These are phyloP conservation scores for Suhomyces pyralidae DNA, from an alignment of 805 yeast genomes.

Conservation along the genomic window DNA sequence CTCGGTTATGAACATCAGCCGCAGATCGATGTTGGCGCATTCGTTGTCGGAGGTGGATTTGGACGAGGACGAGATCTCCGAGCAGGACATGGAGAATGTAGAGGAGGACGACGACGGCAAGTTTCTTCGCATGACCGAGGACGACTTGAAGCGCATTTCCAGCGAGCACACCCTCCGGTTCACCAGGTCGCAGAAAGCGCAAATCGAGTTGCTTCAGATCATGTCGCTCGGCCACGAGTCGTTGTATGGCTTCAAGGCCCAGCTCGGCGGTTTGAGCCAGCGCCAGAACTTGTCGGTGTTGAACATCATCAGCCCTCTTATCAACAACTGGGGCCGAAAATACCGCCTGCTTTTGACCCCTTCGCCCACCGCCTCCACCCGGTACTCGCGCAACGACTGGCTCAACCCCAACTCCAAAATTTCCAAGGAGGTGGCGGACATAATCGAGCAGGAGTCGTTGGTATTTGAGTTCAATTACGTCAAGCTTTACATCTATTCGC, in stretches of 20 bases:
- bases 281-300: slow-evolving; percentile 69
- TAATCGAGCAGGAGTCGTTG: slow-evolving; percentile 65
- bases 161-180: slow-evolving; percentile 44
- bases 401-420: slow-evolving; percentile 32
- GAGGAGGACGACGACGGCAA: slow-evolving; percentile 25
- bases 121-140: slow-evolving; percentile 32
- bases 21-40: slow-evolving; percentile 73
- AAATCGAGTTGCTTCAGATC: slow-evolving; percentile 73
- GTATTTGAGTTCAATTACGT: slow-evolving; percentile 84
- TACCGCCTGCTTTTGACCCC: slow-evolving; percentile 56
- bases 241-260: slow-evolving; percentile 65
- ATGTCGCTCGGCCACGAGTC: slow-evolving; percentile 82
- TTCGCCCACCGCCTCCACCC: slow-evolving; percentile 25
- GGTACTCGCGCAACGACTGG: slow-evolving; percentile 28
- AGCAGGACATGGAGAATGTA: slow-evolving; percentile 28
- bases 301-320: slow-evolving; percentile 68
- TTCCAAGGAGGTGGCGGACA: slow-evolving; percentile 35
- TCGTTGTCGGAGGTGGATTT: slow-evolving; percentile 66
- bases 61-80: slow-evolving; percentile 41
- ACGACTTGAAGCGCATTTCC: slow-evolving; percentile 25
- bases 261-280: slow-evolving; percentile 48
- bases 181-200: slow-evolving; percentile 66
- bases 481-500: slow-evolving; percentile 76
- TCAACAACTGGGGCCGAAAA: slow-evolving; percentile 73
- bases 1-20: slow-evolving; percentile 76